Percentiles rank a stretch among this genome's conserved stretches.
Evolutionary conservation across 805 yeast species (phyloP).

Genomic region (Candida germanica): DNA sequence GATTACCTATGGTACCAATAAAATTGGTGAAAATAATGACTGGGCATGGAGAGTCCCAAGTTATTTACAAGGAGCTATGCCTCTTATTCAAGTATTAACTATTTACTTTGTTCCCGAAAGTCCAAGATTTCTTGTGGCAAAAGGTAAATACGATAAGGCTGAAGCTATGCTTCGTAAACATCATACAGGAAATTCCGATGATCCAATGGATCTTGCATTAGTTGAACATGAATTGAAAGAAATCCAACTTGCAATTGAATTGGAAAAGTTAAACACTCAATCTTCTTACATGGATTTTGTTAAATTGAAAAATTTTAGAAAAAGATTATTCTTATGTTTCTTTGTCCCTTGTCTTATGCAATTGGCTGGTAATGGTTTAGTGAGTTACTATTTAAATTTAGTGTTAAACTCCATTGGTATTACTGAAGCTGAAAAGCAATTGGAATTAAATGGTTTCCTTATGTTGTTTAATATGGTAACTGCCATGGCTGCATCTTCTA

Average conservation of each 20-base stretch:
- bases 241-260: constrained; percentile 13
- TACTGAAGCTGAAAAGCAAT: constrained; percentile 42
- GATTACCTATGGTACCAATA: constrained; percentile 45
- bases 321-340: constrained; percentile 10
- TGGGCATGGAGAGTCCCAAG: constrained; percentile 58
- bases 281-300: constrained; percentile 10
- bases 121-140: constrained; percentile 44
- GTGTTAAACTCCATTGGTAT: constrained; percentile 55
- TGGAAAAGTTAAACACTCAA: constrained; percentile 12
- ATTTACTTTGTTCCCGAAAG: constrained; percentile 47
- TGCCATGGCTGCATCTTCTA: constrained; percentile 18
- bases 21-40: constrained; percentile 19
- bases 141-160: constrained; percentile 44
- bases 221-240: constrained; percentile 15
- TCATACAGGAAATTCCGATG: constrained; percentile 35
- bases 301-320: constrained; percentile 7
- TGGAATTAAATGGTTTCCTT: constrained; percentile 50
- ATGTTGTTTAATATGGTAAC: constrained; percentile 44
- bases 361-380: constrained; percentile 49
- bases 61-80: constrained; percentile 47
- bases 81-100: constrained; percentile 36
- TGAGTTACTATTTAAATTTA: constrained; percentile 48
- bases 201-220: constrained; percentile 13
- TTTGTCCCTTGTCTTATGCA: constrained; percentile 11
- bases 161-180: constrained; percentile 34